Percentiles rank a stretch among this genome's conserved stretches.
These are phyloP conservation scores for Pyrus hybrid DNA, from an alignment of 331 rosid species.

Conservation along the genomic window DNA sequence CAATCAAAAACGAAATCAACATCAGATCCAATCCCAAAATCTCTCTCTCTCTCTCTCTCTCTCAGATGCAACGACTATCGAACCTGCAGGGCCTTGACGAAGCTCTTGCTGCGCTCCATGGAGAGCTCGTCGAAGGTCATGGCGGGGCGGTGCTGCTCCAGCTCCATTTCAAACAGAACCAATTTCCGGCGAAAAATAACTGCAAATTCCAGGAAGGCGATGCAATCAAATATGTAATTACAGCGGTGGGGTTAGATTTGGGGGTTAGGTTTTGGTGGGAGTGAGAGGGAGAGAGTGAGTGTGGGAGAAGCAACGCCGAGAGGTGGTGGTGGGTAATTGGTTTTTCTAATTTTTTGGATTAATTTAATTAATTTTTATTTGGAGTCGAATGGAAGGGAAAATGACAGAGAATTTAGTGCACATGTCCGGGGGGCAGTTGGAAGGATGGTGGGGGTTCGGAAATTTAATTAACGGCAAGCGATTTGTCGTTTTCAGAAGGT, in stretches of 20 bases:
- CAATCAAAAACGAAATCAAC: neutral
- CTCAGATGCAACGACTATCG: neutral
- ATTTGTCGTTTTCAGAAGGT: neutral
- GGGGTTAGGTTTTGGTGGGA: slow-evolving; percentile 25
- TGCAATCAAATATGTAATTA: neutral
- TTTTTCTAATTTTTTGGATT: neutral
- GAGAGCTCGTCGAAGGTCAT: slow-evolving; percentile 83
- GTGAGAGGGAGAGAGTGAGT: slow-evolving; percentile 20
- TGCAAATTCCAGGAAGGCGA: neutral
- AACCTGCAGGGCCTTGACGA: slow-evolving; percentile 86
- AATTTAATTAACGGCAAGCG: neutral
- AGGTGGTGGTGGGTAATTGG: neutral
- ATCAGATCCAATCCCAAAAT: slow-evolving; percentile 26
- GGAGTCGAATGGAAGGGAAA: slow-evolving; percentile 36
- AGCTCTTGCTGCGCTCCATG: slow-evolving; percentile 84
- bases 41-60: too few species aligned
- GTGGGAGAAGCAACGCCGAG: slow-evolving; percentile 34
- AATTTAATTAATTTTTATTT: neutral
- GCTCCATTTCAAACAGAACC: slow-evolving; percentile 36
- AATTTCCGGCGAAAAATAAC: neutral
- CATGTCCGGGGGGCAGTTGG: slow-evolving; percentile 7
- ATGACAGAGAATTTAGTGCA: slow-evolving; percentile 15
- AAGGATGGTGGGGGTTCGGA: neutral
- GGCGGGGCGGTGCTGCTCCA: slow-evolving; percentile 51
- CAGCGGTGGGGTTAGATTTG: slow-evolving; percentile 1